These are phyloP conservation scores for Coriaria nepalensis DNA, from an alignment of 306 rosid species.

Conservation along the genomic window DNA sequence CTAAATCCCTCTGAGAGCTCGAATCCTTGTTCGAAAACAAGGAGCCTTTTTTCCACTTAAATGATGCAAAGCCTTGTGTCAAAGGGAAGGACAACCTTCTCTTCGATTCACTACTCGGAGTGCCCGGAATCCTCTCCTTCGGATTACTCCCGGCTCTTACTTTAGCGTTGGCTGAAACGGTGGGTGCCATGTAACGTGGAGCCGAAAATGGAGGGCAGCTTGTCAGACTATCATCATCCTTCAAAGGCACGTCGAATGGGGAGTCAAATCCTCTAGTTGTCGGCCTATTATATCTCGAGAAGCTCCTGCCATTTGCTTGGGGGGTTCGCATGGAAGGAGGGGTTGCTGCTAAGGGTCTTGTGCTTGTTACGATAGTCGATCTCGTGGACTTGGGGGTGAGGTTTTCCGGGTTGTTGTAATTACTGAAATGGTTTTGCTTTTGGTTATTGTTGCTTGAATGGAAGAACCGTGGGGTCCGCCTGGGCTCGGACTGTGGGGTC, in stretches of 20 bases:
- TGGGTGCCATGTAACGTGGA: slow-evolving; percentile 82
- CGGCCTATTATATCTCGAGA: slow-evolving; percentile 36
- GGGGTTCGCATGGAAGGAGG: slow-evolving; percentile 40
- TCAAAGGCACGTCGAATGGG: slow-evolving; percentile 46
- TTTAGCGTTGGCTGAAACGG: slow-evolving; percentile 72
- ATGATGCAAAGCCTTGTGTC: slow-evolving; percentile 64
- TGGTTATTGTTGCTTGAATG: slow-evolving; percentile 38
- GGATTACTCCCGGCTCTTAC: slow-evolving; percentile 55
- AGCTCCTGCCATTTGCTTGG: slow-evolving; percentile 26
- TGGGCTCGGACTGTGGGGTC: slow-evolving; percentile 54
- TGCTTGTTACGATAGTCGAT: slow-evolving; percentile 38
- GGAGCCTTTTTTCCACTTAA: slow-evolving; percentile 69
- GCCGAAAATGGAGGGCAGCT: slow-evolving; percentile 95
- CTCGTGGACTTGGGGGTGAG: slow-evolving; percentile 72
- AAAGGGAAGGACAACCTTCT: slow-evolving; percentile 71
- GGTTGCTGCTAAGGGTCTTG: slow-evolving; percentile 34
- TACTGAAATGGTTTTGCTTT: slow-evolving; percentile 2
- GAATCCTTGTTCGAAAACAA: slow-evolving; percentile 44
- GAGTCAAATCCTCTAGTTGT: slow-evolving; percentile 36
- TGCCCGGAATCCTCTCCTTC: slow-evolving; percentile 55
- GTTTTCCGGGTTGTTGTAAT: slow-evolving; percentile 40
- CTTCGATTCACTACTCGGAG: slow-evolving; percentile 63
- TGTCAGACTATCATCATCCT: slow-evolving; percentile 74
- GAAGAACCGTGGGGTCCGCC: slow-evolving; percentile 44
- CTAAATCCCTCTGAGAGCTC: slow-evolving; percentile 35